Evolutionary conservation across 345 rosid species (phyloP), one percentile per base, ranked within the genome.

Genomic region (Erysimum cheiranthoides): DNA sequence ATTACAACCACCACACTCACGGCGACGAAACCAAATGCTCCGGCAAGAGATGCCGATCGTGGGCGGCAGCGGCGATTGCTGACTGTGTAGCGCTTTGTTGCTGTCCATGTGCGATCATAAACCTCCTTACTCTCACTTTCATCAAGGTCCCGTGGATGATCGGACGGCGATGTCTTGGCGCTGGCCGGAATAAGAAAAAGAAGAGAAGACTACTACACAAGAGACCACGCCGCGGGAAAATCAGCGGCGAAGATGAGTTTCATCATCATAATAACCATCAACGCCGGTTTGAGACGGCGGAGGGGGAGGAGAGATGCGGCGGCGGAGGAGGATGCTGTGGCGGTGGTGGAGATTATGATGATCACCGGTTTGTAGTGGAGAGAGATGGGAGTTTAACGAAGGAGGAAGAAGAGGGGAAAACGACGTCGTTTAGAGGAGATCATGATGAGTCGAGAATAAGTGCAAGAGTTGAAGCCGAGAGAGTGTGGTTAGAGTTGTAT

Each of bases 71-170:
- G 8, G 74, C 81, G 47, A 71, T 93, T 36, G 98, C 93, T 17
- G 98, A 93, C 70, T 90, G 98, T 56, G 91, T 89, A 52, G 98
- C 96, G 21, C 81, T 93, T 27, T 90, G 94, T 72, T 93, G 98
- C 76, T 93, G 98, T 74, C 96, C 98, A 5, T 90, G 93, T 76
- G 94, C 88, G 17, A 74, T 93, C 77, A 49, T 93, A 11, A 90
- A 86, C 73, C 76, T 90, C 17, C 73, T 93, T 11, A 73, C 90
- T 13, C 81, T 93, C 4, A 90, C 91, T 51, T 82, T 93, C 65
- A 82, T 93, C n/a, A 89, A 84, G 77, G 83, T 87, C 7, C 96
- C 98, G 1, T 89, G 86, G 85, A 84, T 75, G 83, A 78, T 90
- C 40, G 91, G 89, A 28, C 78, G 84, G 79, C 77, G 79, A 81